Conservation (phyloP, 257 asterid species). For the Coffea canephora region DNA sequence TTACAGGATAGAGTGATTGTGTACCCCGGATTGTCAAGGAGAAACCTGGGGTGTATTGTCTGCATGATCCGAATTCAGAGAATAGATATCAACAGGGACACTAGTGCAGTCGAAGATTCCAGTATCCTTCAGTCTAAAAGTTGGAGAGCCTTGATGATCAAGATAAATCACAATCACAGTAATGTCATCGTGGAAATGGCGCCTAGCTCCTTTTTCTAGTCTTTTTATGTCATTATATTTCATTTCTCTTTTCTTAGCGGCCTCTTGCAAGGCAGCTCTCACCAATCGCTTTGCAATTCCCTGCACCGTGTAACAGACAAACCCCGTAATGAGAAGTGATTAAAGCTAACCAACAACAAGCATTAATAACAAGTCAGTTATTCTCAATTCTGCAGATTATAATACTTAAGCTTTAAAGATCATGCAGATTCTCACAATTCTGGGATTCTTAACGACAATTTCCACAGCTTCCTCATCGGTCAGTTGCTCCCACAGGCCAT, state of each 20-base stretch:
- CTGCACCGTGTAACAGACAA: constrained; percentile 14
- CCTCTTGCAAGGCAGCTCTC: constrained; percentile 39
- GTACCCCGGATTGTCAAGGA: constrained; percentile 15
- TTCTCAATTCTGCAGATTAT: neutral
- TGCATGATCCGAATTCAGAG: constrained; percentile 28
- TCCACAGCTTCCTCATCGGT: constrained; percentile 38
- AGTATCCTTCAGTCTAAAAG: constrained; percentile 12
- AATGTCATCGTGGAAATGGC: constrained; percentile 40
- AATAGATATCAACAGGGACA: constrained; percentile 36
- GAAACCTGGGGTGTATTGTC: constrained; percentile 17
- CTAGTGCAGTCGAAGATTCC: constrained; percentile 16
- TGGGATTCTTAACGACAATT: constrained; percentile 31
- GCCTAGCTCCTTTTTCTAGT: constrained; percentile 36
- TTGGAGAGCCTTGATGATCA: constrained; percentile 25
- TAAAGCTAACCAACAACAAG: neutral
- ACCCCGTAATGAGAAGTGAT: neutral
- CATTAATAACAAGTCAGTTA: neutral
- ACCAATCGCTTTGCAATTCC: constrained; percentile 44
- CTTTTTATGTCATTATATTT: constrained; percentile 34
- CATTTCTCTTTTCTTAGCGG: constrained; percentile 41
- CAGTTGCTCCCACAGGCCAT: constrained; percentile 49
- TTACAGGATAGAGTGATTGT: constrained; percentile 10
- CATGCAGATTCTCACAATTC: constrained; percentile 26
- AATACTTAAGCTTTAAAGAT: neutral
- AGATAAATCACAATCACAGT: constrained; percentile 38